phyloP scores from a whole-genome alignment of 306 rosid species.

The Corylus americana region DNA sequence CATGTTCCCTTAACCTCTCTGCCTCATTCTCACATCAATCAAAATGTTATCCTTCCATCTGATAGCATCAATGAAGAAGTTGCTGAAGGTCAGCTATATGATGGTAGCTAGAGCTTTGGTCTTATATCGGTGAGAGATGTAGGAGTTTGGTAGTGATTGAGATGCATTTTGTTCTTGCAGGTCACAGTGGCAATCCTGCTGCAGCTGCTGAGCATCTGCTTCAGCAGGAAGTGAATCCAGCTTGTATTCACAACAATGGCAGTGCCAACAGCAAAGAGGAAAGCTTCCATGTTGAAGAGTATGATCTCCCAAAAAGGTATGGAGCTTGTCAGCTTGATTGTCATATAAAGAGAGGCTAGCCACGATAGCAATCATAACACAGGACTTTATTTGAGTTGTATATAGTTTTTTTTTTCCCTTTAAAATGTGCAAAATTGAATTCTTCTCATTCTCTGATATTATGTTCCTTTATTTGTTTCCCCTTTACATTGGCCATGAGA shows the following conservation, averaged over 20 bases:
- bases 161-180: conserved; percentile 41
- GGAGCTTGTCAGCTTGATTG: conserved; percentile 2
- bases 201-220: conserved; percentile 38
- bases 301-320: conserved; percentile 53
- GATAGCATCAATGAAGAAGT: conserved; percentile 56
- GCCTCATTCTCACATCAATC: conserved; percentile 46
- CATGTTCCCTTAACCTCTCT: conserved; percentile 48
- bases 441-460: conserved; percentile 19
- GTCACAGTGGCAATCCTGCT: conserved; percentile 34
- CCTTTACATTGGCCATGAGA: conserved; percentile 22
- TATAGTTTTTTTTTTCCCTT: neutral
- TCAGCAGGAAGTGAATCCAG: conserved; percentile 41
- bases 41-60: conserved; percentile 42
- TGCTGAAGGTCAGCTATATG: conserved; percentile 51
- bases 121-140: neutral
- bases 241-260: conserved; percentile 34
- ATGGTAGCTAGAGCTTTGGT: neutral
- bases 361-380: neutral
- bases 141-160: conserved; percentile 15
- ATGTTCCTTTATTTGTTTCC: conserved; percentile 3
- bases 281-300: conserved; percentile 28
- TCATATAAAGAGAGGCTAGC: conserved; percentile 1
- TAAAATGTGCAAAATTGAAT: neutral
- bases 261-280: conserved; percentile 34
- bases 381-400: neutral